These are phyloP conservation scores for Sporothrix pallida DNA, from an alignment of 2,329 filamentous ascomycete species.

Conservation along the genomic window DNA sequence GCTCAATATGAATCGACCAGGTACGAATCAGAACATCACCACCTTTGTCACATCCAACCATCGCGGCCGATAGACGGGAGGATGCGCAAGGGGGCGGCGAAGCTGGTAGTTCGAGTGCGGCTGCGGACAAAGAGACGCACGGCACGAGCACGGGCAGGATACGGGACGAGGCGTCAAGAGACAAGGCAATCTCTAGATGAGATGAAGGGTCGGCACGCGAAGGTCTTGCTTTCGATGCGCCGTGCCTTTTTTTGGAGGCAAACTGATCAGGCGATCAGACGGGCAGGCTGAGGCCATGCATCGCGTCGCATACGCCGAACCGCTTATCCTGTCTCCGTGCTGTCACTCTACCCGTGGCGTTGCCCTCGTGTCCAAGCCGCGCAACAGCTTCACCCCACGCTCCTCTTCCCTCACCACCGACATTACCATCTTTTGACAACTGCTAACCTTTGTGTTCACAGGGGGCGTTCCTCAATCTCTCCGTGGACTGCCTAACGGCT, in stretches of 20 bases:
- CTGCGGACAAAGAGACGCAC: neutral
- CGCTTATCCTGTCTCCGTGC: no score
- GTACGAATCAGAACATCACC: conserved; percentile 49
- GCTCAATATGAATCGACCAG: conserved; percentile 64
- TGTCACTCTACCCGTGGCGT: no score
- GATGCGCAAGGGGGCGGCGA: neutral
- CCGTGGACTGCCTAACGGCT: conserved; percentile 66
- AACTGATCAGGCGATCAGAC: no score
- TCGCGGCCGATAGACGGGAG: neutral
- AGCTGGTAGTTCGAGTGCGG: neutral
- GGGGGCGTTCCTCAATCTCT: conserved; percentile 67
- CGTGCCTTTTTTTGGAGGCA: neutral
- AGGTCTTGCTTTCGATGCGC: neutral
- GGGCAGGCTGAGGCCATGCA: no score
- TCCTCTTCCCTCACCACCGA: no score
- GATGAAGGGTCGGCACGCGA: neutral
- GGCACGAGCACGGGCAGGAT: neutral
- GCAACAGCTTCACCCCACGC: no score
- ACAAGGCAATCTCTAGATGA: no score
- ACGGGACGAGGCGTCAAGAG: neutral
- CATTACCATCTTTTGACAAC: no score
- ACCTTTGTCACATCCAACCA: neutral
- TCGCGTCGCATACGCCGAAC: no score
- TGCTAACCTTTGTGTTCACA: conserved; percentile 40
- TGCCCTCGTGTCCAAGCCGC: no score